Percentiles rank a stretch among this genome's conserved stretches.
Evolutionary conservation across 441 rosid genomes (phyloP).

Genomic region (Eutrema salsugineum): DNA sequence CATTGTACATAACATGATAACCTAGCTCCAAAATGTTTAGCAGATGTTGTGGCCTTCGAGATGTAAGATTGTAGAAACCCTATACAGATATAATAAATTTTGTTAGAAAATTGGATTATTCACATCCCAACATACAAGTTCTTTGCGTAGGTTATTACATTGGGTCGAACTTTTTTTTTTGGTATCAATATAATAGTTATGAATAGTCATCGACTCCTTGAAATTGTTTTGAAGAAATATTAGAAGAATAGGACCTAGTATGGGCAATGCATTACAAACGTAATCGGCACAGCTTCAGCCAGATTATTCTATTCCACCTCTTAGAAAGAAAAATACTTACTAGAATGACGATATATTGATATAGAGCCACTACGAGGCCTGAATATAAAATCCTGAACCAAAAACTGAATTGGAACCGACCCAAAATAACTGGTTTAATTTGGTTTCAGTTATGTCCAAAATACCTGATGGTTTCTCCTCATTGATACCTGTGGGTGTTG

Average conservation of each 20-base stretch:
- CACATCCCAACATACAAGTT: not conserved
- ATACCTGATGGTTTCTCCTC: too few relatives aligned
- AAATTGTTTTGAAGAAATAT: not conserved
- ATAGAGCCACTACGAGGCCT: too few relatives aligned
- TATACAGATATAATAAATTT: not conserved
- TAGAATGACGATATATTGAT: too few relatives aligned
- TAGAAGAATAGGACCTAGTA: not conserved
- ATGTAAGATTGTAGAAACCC: not conserved
- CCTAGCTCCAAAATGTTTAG: not conserved
- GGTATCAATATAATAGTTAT: not conserved
- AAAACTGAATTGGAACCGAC: too few relatives aligned
- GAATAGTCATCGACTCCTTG: too few relatives aligned
- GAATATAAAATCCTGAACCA: too few relatives aligned
- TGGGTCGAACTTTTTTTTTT: not conserved
- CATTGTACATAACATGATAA: constrained; percentile 2
- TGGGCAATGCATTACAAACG: not conserved
- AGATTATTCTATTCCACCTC: too few relatives aligned
- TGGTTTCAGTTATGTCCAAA: too few relatives aligned
- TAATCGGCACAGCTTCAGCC: too few relatives aligned
- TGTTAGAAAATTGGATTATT: not conserved
- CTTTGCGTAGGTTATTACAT: not conserved
- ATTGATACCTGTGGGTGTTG: too few relatives aligned
- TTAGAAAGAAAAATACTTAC: too few relatives aligned
- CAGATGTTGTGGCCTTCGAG: constrained; percentile 7
- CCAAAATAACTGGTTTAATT: too few relatives aligned